Evolutionary conservation across 75 land plant species (phyloP).

Genomic region (Pseudotsuga menziesii): DNA sequence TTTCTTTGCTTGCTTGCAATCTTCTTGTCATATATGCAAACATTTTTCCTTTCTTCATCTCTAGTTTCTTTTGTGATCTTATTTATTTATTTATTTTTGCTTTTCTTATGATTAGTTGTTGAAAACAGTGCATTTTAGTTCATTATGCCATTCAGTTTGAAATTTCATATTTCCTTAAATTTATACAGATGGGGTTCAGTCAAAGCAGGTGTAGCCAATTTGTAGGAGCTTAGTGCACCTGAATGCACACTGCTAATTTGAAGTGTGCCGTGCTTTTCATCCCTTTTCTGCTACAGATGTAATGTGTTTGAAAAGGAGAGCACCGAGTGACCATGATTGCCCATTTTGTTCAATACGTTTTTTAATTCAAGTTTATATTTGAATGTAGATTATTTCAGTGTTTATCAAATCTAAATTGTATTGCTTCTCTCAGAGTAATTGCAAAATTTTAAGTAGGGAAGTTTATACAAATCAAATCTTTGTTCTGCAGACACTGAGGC

Average conservation of each 20-base stretch:
- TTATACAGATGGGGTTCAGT: not conserved
- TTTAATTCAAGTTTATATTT: not conserved
- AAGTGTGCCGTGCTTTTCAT: not conserved
- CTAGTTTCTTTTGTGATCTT: not conserved
- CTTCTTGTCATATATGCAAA: too few relatives aligned
- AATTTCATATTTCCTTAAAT: not conserved
- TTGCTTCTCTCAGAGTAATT: not conserved
- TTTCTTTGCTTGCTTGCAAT: too few relatives aligned
- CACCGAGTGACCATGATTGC: slow-evolving; percentile 1
- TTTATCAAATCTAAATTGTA: not conserved
- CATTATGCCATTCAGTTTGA: not conserved
- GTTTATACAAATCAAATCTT: too few relatives aligned
- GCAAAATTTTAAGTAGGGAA: not conserved
- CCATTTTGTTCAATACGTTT: not conserved
- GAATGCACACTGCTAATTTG: not conserved
- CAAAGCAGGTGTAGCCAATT: not conserved
- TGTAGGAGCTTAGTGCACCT: slow-evolving; percentile 2
- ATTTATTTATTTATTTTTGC: not conserved
- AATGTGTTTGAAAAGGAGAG: not conserved
- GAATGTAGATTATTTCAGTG: not conserved
- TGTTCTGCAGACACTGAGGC: slow-evolving; percentile 37
- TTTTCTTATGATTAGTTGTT: not conserved
- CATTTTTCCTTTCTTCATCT: not conserved
- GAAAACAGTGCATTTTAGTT: not conserved
- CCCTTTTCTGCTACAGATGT: not conserved